phyloP scores from a whole-genome alignment of 2,329 filamentous ascomycete genomes.

The Raffaelea arxii region DNA sequence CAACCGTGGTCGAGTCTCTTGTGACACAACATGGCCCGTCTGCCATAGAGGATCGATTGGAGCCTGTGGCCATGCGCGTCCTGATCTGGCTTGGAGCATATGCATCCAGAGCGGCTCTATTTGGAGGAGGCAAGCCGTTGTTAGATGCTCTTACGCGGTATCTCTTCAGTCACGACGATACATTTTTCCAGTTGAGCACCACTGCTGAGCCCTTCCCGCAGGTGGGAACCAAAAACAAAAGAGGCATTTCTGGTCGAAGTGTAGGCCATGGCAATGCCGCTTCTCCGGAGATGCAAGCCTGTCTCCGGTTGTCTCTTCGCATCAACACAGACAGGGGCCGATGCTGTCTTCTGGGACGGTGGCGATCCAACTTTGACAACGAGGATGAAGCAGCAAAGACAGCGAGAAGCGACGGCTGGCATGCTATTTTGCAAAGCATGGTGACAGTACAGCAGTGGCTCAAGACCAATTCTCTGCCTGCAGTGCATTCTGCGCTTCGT shows the following conservation, averaged over 20 bases:
- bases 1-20: not conserved
- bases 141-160: not conserved
- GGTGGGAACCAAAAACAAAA: not conserved
- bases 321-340: not conserved
- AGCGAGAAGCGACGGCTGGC: not conserved
- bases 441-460: not conserved
- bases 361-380: not conserved
- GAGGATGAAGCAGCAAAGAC: not conserved
- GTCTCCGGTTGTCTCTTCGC: not conserved
- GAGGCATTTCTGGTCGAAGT: too few relatives aligned
- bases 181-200: not conserved
- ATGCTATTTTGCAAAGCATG: not conserved
- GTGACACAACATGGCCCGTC: not conserved
- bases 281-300: not conserved
- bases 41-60: not conserved
- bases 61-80: not conserved
- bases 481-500: not conserved
- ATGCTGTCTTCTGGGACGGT: not conserved
- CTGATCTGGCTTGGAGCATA: conserved; percentile 1
- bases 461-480: not conserved
- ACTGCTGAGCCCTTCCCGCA: not conserved
- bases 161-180: not conserved
- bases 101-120: not conserved
- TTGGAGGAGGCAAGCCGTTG: not conserved
- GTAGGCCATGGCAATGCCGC: not conserved